Conservation (phyloP, 176 grass and related monocot genomes). For the Chrysopogon serrulatus region DNA sequence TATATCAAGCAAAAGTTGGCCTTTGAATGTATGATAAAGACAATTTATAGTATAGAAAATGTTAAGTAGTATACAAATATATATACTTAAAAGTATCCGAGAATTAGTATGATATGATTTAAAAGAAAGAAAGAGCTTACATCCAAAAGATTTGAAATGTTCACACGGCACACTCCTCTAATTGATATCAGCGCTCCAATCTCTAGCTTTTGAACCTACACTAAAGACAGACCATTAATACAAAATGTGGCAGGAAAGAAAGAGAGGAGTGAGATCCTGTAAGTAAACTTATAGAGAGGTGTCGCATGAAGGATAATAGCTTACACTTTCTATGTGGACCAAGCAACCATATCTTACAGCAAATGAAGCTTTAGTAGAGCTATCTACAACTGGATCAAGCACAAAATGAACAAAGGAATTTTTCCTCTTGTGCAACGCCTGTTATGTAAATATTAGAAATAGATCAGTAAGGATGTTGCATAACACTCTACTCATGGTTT, state of each 20-base stretch:
- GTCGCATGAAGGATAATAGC: conserved; percentile 7
- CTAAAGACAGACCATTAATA: conserved; percentile 39
- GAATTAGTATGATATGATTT: not conserved
- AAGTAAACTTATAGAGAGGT: not conserved
- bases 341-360: conserved; percentile 83
- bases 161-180: conserved; percentile 84
- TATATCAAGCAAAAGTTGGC: not conserved
- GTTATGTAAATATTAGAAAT: conserved; percentile 30
- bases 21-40: not conserved
- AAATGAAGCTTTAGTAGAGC: conserved; percentile 61
- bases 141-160: conserved; percentile 74
- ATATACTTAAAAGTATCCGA: not conserved
- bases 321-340: conserved; percentile 89
- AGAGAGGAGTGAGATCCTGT: not conserved
- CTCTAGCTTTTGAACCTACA: conserved; percentile 79
- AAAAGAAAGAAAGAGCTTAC: conserved; percentile 22
- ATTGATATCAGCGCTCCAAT: conserved; percentile 83
- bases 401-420: conserved; percentile 92
- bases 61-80: not conserved
- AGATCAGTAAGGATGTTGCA: not conserved
- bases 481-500: not conserved
- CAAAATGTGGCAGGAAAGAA: conserved; percentile 18
- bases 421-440: conserved; percentile 58
- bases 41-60: not conserved
- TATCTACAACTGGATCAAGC: conserved; percentile 68